Base-by-base conservation (phyloP, 805 yeast genomes). In the Metschnikowia proteae region DNA sequence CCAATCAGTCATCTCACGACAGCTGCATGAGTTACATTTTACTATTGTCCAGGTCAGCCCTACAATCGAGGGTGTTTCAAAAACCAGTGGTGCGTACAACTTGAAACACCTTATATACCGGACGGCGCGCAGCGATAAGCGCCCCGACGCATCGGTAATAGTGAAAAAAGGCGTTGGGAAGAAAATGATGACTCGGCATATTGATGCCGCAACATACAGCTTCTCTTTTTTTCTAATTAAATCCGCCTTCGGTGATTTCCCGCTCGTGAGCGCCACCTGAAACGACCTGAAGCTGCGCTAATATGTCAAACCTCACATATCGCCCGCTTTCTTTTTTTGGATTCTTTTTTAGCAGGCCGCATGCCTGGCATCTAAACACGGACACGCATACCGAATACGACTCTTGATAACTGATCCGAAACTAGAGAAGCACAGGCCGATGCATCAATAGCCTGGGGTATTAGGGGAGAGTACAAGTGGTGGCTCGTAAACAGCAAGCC, bases 41-140 rank as follows among this genome's bases (percentile, higher is more conserved):
- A 17, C 17, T 1, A 17, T 17, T 17, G 17, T 17, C 17, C 17
- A 17, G 17, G 17, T 17, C 17, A 17, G 17, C 2, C 2, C 17
- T 17, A 17, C 17, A 17, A 17, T 17, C 17, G 17, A 17, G 10
- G 35, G 35, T n/a, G 22, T 13, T 33, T 3, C 17, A 10, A 6
- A 22, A 37, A 4, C 25, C 39, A 37, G 29, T n/a, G n/a, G 30
- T 37, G 39, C 22, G 39, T 37, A 6, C 28, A 37, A 22, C 30
- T 10, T 37, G 39, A 37, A 37, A 37, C 39, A 25, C n/a, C 39
- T 11, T 37, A 26, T 37, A 37, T 37, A 26, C 39, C 39, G 39
- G 39, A 10, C 9, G 10, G 39, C 39, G 17, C 25, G n/a, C n/a
- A 6, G 39, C 29, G 39, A 10, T 17, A 22, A 37, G 17, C 25